These are phyloP conservation scores for Aspergillus flavus DNA, from an alignment of 2,329 filamentous ascomycete genomes.

Conservation along the genomic window DNA sequence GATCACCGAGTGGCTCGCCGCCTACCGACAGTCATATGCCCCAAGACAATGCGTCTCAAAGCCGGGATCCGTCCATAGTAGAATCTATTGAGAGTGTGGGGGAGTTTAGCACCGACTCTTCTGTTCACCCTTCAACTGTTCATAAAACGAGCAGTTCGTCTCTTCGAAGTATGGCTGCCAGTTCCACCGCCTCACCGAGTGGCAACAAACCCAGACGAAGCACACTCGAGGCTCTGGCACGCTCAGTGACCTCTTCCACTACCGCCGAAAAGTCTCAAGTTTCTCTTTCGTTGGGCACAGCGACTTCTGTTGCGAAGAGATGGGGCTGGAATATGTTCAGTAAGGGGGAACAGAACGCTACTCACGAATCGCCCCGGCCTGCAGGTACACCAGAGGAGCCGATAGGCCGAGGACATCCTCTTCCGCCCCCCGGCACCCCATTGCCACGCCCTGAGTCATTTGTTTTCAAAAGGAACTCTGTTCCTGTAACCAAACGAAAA, in stretches of 20 bases:
- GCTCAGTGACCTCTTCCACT: conserved; percentile 27
- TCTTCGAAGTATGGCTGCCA: conserved; percentile 24
- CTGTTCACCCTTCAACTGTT: conserved; percentile 32
- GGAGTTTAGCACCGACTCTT: conserved; percentile 23
- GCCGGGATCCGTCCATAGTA: conserved; percentile 54
- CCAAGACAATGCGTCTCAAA: conserved; percentile 39
- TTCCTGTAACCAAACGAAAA: conserved; percentile 66
- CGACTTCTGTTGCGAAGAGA: conserved; percentile 61
- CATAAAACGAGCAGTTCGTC: conserved; percentile 28
- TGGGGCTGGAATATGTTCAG: conserved; percentile 59
- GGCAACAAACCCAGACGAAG: conserved; percentile 33
- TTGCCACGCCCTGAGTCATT: conserved; percentile 69
- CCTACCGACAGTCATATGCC: conserved; percentile 38
- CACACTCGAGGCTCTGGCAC: conserved; percentile 34
- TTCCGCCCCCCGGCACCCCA: conserved; percentile 79
- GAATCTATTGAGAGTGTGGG: conserved; percentile 43
- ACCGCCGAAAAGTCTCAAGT: conserved; percentile 42
- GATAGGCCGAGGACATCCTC: conserved; percentile 78
- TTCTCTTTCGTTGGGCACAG: conserved; percentile 49
- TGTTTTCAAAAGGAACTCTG: conserved; percentile 58
- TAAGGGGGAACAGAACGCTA: conserved; percentile 42
- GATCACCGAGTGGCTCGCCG: conserved; percentile 51
- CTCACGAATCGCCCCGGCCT: conserved; percentile 42
- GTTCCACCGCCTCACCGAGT: conserved; percentile 29
- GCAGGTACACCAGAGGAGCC: conserved; percentile 62